These are phyloP conservation scores for Boletellus ananas DNA, from an alignment of 768 basidiomycete genomes.

Conservation along the genomic window DNA sequence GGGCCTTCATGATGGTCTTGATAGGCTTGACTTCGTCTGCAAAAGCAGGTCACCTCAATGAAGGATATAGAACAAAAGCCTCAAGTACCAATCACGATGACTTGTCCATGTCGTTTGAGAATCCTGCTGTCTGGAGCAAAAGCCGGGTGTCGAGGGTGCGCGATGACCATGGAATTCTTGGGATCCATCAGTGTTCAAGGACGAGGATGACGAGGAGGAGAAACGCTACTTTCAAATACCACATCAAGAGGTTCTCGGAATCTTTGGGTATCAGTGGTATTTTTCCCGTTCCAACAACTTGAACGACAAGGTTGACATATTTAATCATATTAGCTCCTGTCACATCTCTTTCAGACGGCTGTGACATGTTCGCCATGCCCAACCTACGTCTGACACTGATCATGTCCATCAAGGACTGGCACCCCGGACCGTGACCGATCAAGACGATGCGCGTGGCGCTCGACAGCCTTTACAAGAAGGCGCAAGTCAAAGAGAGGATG, in stretches of 20 bases:
- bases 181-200: conserved; percentile 5
- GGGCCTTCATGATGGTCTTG: conserved; percentile 62
- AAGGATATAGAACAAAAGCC: not conserved
- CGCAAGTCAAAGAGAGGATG: not conserved
- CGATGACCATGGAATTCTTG: conserved; percentile 69
- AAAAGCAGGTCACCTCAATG: not conserved
- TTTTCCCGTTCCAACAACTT: conserved; percentile 67
- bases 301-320: conserved; percentile 67
- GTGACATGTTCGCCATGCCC: not conserved
- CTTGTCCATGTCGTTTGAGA: conserved; percentile 59
- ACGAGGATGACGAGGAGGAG: conserved; percentile 11
- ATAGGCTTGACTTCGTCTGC: conserved; percentile 71
- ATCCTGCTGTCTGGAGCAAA: conserved; percentile 37
- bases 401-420: conserved; percentile 69
- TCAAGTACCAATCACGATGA: conserved; percentile 59
- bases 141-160: conserved; percentile 61
- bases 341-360: not conserved
- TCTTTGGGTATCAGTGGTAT: conserved; percentile 54
- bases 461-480: conserved; percentile 52
- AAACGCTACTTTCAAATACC: conserved; percentile 64
- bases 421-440: conserved; percentile 86
- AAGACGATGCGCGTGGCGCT: conserved; percentile 70
- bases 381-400: conserved; percentile 64
- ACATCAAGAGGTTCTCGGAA: conserved; percentile 52
- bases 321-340: conserved; percentile 53